These are phyloP conservation scores for Boletus sp. DNA, from an alignment of 768 basidiomycete species.

Conservation along the genomic window DNA sequence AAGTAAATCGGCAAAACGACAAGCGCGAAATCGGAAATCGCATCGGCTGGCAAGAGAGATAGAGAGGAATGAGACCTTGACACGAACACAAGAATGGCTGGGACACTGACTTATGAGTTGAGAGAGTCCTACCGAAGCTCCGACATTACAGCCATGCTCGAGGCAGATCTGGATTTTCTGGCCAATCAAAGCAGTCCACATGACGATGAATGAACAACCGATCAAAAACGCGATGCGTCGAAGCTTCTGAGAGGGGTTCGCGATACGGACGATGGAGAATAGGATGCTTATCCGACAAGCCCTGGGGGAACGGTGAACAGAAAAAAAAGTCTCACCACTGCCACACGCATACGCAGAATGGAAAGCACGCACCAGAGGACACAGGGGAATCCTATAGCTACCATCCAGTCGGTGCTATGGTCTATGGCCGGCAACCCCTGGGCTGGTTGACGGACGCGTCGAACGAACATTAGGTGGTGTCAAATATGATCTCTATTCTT, in stretches of 20 bases:
- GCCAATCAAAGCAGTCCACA: conserved; percentile 23
- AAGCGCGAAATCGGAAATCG: conserved; percentile 18
- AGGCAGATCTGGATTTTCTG: conserved; percentile 16
- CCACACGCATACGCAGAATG: background rate
- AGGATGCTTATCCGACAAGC: conserved; percentile 25
- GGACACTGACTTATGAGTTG: conserved; percentile 22
- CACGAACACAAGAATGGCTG: background rate
- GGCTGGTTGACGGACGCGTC: background rate
- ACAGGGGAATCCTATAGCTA: conserved; percentile 9
- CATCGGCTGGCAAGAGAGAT: conserved; percentile 14
- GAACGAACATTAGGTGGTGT: no score
- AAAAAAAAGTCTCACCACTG: background rate
- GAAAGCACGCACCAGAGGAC: conserved; percentile 21
- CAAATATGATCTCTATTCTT: background rate
- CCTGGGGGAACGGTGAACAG: conserved; percentile 13
- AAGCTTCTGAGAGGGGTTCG: conserved; percentile 8
- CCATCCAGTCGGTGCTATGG: conserved; percentile 9
- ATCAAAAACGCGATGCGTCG: conserved; percentile 3
- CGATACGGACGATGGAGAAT: conserved; percentile 21
- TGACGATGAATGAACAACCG: conserved; percentile 17
- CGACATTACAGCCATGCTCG: background rate
- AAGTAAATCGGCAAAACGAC: conserved; percentile 18
- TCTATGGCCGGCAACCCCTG: background rate
- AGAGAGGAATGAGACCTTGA: background rate
- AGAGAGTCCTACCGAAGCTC: conserved; percentile 8